Percentiles rank a stretch among this genome's conserved stretches.
Evolutionary conservation across 768 basidiomycete species (phyloP).

Genomic region (Tulasnella sp.): DNA sequence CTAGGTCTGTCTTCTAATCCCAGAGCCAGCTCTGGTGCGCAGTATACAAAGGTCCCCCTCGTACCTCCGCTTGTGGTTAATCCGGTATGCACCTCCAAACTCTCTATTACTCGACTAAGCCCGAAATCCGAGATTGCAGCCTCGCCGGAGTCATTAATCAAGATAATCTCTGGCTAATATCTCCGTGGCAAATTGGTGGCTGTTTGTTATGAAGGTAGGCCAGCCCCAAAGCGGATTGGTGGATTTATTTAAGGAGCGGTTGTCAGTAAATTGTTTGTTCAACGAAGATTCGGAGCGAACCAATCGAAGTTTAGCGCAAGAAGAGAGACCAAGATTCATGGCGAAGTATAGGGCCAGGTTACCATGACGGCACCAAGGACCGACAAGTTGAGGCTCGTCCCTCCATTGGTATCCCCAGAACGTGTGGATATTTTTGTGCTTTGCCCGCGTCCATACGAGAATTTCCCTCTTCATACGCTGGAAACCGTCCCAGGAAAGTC

Average conservation of each 20-base stretch:
- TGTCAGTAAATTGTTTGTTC: no score
- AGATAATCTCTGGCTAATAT: slow-evolving; percentile 29
- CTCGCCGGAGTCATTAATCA: slow-evolving; percentile 12
- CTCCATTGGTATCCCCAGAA: background rate
- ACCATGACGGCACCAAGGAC: slow-evolving; percentile 19
- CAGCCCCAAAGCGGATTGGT: slow-evolving; percentile 29
- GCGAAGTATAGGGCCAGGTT: slow-evolving; percentile 13
- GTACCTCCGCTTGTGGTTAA: background rate
- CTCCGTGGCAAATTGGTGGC: slow-evolving; percentile 32
- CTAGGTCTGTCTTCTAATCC: background rate
- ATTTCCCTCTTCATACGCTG: background rate
- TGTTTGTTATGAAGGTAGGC: slow-evolving; percentile 28
- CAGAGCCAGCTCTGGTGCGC: slow-evolving; percentile 5
- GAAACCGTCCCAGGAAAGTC: background rate
- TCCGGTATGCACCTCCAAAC: background rate
- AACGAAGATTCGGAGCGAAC: background rate
- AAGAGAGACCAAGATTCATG: background rate
- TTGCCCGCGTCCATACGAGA: background rate
- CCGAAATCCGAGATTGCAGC: slow-evolving; percentile 22
- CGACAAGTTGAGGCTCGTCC: slow-evolving; percentile 15
- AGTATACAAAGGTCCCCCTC: background rate
- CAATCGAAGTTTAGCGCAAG: background rate
- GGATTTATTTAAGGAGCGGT: background rate
- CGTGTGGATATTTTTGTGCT: background rate
- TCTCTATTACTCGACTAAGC: background rate